A percentile compares a stretch with the other conserved stretches of the same genome.
These are phyloP conservation scores for Botryotinia convoluta DNA, from an alignment of 2,329 filamentous ascomycete genomes.

Conservation along the genomic window DNA sequence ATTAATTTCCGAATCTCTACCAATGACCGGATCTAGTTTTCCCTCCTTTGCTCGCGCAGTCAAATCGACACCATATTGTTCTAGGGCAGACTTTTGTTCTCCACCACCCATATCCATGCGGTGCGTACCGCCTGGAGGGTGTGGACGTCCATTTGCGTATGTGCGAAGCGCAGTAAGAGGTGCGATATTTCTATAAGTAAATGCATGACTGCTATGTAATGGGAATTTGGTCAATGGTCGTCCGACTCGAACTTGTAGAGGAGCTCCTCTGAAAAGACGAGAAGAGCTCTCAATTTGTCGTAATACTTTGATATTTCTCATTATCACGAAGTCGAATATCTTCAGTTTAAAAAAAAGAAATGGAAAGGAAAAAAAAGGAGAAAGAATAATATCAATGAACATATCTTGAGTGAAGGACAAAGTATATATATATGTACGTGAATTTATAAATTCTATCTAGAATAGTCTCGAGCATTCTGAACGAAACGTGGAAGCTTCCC, in stretches of 20 bases:
- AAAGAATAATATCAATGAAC: background rate
- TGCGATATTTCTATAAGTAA: constrained; percentile 36
- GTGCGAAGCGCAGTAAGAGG: constrained; percentile 46
- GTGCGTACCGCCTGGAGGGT: constrained; percentile 88
- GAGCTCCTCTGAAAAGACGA: constrained; percentile 30
- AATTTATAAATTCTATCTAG: constrained; percentile 7
- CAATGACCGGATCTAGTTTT: constrained; percentile 94
- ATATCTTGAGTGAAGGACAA: background rate
- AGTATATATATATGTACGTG: background rate
- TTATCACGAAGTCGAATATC: background rate
- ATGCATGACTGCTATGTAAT: constrained; percentile 21
- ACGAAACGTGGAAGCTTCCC: background rate
- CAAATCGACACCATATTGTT: constrained; percentile 88
- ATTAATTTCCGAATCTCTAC: constrained; percentile 86
- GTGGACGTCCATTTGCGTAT: constrained; percentile 71
- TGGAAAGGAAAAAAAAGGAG: background rate
- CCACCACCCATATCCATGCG: constrained; percentile 82
- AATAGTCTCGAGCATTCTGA: constrained; percentile 20
- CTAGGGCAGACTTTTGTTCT: constrained; percentile 79
- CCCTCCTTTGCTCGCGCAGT: constrained; percentile 81
- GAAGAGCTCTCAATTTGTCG: constrained; percentile 32
- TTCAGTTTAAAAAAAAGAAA: background rate
- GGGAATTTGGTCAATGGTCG: constrained; percentile 14
- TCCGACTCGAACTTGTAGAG: constrained; percentile 23
- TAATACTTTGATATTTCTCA: constrained; percentile 29